phyloP scores from a whole-genome alignment of 2,329 filamentous ascomycete genomes.

The Fusarium heterosporum region DNA sequence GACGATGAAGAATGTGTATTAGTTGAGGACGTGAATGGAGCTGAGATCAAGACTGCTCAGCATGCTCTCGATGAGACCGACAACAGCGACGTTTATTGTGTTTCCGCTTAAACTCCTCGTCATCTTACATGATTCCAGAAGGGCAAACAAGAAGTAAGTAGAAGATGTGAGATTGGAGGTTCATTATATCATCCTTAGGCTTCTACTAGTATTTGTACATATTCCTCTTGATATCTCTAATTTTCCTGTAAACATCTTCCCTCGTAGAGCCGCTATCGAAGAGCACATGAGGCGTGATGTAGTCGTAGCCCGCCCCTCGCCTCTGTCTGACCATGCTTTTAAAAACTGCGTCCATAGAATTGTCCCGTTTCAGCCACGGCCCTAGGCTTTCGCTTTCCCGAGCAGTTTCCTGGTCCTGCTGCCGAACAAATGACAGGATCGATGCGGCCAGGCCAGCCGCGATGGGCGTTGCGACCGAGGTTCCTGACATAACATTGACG shows the following conservation, averaged over 20 bases:
- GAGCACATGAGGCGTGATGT: not conserved
- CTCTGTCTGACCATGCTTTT: not conserved
- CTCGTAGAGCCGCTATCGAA: not conserved
- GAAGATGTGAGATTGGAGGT: not conserved
- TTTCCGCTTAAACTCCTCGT: not conserved
- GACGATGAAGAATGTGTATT: not conserved
- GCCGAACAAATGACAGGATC: not conserved
- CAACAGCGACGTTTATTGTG: not conserved
- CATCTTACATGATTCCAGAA: not conserved
- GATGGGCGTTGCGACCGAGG: not conserved
- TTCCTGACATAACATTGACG: not conserved
- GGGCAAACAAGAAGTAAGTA: not conserved
- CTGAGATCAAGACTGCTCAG: not conserved
- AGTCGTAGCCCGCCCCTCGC: not conserved
- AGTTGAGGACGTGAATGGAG: not conserved
- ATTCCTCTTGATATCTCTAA: not conserved
- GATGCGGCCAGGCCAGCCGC: not conserved
- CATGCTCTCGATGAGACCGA: not conserved
- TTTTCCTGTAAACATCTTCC: not conserved
- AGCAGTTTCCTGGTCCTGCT: not conserved
- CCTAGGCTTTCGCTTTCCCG: not conserved
- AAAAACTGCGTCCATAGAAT: not conserved
- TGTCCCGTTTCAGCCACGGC: not conserved
- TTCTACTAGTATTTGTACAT: not conserved
- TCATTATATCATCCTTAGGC: not conserved